Base-by-base conservation (phyloP, 192 early-diverging fungal genomes). In the Coemansia sp. region DNA sequence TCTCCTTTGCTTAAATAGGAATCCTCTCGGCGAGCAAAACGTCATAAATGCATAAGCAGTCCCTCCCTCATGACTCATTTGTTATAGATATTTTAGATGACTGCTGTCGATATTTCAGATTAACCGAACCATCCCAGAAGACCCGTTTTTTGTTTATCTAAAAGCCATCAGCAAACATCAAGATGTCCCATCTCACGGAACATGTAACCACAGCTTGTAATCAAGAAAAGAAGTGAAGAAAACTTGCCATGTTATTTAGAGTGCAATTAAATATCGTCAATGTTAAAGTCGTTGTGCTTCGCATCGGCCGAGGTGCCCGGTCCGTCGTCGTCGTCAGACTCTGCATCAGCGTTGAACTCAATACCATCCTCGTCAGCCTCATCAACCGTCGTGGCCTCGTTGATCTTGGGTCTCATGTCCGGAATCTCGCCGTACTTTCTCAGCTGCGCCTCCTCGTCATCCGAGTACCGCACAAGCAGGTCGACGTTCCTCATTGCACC, bases 361-460 rank as follows among this genome's bases (percentile, higher is more conserved):
- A 55, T 55, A 55, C 41, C 23, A 50, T 83, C 84, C 70, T 94
- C 91, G 62, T 93, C 91, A 58, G 51, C 63, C 18, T 94, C 91
- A 73, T 91, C 91, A 41, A 78, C 73, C 56, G 55, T 62, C 42
- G 44, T 39, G 62, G 39, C 65, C 81, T 84, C 42, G 85, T 82
- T 67, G 80, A 18, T 22, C 39, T 55, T 40, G 39, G 34, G 30
- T n/a, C 39, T 5, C 11, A 42, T 85, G 57, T 96, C 95, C 7
- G 96, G 92, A 65, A 99, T 78, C 84, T 99, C 94, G 40, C 94
- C 95, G 57, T 95, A 93, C 38, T 89, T 81, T 78, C 93, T 96
- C 66, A 99, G 79, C 71, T 89, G 83, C 55, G 90, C 71, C 11
- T 93, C 96, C 84, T 99, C 96, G 52, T 99, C 96, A 50, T 93